Evolutionary conservation across 1,284 basidiomycete genomes (phyloP), one percentile per base, ranked within the genome.

Genomic region (Apiotrichum mycotoxinovorans): DNA sequence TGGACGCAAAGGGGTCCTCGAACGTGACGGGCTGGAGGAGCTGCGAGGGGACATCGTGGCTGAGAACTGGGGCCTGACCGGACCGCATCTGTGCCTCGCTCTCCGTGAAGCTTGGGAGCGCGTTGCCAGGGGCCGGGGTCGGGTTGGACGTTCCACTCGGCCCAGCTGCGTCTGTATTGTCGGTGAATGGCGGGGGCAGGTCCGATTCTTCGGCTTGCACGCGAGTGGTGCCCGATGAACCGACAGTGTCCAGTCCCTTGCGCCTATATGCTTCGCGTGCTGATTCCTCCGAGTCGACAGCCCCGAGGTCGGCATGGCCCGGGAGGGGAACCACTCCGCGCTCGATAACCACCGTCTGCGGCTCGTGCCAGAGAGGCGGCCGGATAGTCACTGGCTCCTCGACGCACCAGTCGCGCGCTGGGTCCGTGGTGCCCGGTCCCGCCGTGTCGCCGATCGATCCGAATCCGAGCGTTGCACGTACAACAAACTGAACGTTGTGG

Each of bases 161-260:
- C 9, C 53, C 53, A 0, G 30, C 26, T 5, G 59, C 57, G 2
- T 63, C 64, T 8, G 56, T 54, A 44, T 52, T 58, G 22, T 44
- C 59, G 23, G 69, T 72, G 53, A 74, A 76, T 2, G 70, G 69
- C 20, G 75, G 75, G 4, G 74, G 73, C 20, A 44, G 51, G 26
- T 56, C 58, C 4, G 42, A 3, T 15, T 41, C 38, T 4, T 49
- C 34, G 18, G 23, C 11, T 1, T 17, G 17, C 14, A 33, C 22
- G 17, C 57, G 60, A n/a, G 49, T 56, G 22, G 76, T 78, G 0
- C 76, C 76, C 1, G 20, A n/a, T 2, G 59, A 52, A 22, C 76
- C 76, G 12, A 78, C 76, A 1, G 72, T 60, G 58, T 77, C 76
- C 12, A 55, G 57, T 1, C 76, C 76, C 61, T 78, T 78, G n/a